phyloP scores from a whole-genome alignment of 2,329 filamentous ascomycete species.

The Cordyceps pruinosa region DNA sequence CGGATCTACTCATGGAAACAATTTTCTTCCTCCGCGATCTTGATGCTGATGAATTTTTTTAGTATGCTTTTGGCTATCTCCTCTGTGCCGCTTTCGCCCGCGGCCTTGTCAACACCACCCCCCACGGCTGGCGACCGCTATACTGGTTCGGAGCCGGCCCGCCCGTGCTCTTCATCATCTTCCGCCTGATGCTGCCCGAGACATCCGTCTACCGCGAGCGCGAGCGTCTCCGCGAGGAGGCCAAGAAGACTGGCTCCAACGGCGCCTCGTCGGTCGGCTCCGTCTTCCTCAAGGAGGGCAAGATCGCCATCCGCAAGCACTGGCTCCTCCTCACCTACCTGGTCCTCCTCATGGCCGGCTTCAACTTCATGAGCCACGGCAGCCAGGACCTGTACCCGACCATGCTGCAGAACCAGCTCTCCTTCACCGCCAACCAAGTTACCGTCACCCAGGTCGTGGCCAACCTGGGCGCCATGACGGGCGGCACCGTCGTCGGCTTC shows the following conservation, averaged over 20 bases:
- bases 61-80: slow-evolving; percentile 60
- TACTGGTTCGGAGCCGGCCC: slow-evolving; percentile 86
- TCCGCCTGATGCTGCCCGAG: slow-evolving; percentile 72
- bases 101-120: slow-evolving; percentile 67
- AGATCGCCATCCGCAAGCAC: slow-evolving; percentile 69
- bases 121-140: slow-evolving; percentile 74
- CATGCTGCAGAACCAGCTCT: slow-evolving; percentile 50
- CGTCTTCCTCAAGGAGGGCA: slow-evolving; percentile 67
- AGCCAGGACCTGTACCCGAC: slow-evolving; percentile 58
- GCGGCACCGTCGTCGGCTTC: slow-evolving; percentile 62
- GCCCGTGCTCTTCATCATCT: slow-evolving; percentile 72
- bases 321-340: slow-evolving; percentile 77
- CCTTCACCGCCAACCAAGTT: slow-evolving; percentile 46
- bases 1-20: background rate
- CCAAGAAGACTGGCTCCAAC: slow-evolving; percentile 16
- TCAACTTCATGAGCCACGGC: slow-evolving; percentile 87
- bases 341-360: slow-evolving; percentile 80
- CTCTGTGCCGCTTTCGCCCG: slow-evolving; percentile 51
- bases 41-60: background rate
- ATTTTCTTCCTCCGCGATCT: too few relatives aligned
- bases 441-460: slow-evolving; percentile 67
- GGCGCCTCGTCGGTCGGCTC: slow-evolving; percentile 35
- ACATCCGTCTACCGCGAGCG: slow-evolving; percentile 66
- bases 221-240: slow-evolving; percentile 50
- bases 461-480: slow-evolving; percentile 62